Base-by-base conservation (phyloP, 768 basidiomycete species). In the Clitopilus hobsonii region DNA sequence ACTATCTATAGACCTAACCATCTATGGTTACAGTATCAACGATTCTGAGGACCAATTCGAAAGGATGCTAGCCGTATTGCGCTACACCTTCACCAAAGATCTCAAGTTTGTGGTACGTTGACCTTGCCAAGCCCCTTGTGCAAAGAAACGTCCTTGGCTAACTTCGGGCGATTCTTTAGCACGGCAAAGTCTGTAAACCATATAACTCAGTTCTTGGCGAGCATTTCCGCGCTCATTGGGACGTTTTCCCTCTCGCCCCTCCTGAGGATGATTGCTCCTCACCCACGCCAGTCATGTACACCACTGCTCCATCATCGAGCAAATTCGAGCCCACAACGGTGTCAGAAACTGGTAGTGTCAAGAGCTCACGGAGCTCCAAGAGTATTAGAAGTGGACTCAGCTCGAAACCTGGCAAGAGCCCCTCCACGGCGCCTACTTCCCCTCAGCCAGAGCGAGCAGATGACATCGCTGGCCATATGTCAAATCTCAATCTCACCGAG, bases 121-220 rank as follows among this genome's bases (percentile, higher is more conserved):
- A 16, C 51, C 29, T 16, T n/a, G 20, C 45, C 32, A 45, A 45
- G 41, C 18, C 18, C 27, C 26, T 23, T 20, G 55, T 27, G 51
- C 52, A 53, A 23, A 18, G n/a, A 23, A 18, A 16, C 13, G 14
- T 18, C 41, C 41, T 45, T 45, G 41, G 41, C 41, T 45, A 20
- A 45, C 11, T 32, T 7, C 30, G 10, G 3, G 5, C 41, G 1
- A 20, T 32, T 8, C 28, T 47, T 27, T 65, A 94, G 91, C 85
- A 91, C 56, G 92, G 93, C 22, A 93, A 92, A 71, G 83, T 97
- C 20, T 92, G 91, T 78, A 98, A 98, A 67, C 95, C 96, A 0
- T 89, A 91, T 74, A 92, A 89, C 70, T 88, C 88, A 1, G 89
- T 90, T 22, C 81, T 93, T 0, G 90, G 92, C 55, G 92, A 94